Percentiles rank a stretch among this genome's conserved stretches.
These are phyloP conservation scores for Pyronema domesticum DNA, from an alignment of 495 filamentous ascomycete species.

Conservation along the genomic window DNA sequence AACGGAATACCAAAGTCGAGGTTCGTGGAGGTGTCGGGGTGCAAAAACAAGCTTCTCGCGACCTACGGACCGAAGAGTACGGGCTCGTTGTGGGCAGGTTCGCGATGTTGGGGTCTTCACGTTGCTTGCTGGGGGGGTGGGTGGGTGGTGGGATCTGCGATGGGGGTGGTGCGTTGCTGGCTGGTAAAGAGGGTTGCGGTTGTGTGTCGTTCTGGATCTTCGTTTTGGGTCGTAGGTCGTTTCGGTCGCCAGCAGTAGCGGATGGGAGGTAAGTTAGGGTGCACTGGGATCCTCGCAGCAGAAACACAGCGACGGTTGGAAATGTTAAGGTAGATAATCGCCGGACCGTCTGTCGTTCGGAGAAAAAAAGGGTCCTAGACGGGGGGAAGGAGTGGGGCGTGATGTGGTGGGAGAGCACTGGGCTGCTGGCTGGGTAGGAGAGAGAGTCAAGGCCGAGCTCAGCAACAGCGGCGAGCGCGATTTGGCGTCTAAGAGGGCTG, in stretches of 20 bases:
- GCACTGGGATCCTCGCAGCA: background rate
- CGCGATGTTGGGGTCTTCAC: background rate
- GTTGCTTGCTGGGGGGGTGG: no score
- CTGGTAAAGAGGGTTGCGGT: background rate
- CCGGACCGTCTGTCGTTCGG: slow-evolving; percentile 1
- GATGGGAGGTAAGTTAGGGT: background rate
- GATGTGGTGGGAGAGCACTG: background rate
- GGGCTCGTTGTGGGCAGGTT: background rate
- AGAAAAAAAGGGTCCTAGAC: slow-evolving; percentile 1
- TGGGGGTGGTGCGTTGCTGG: slow-evolving; percentile 2
- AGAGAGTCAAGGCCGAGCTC: slow-evolving; percentile 1
- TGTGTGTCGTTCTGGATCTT: background rate
- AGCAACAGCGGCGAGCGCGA: background rate
- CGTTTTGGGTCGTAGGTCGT: slow-evolving; percentile 2
- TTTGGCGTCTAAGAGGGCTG: background rate
- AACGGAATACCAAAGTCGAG: background rate
- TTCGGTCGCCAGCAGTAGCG: background rate
- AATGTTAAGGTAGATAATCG: background rate
- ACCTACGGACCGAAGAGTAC: background rate
- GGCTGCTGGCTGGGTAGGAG: background rate
- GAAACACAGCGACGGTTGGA: background rate
- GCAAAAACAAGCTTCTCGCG: background rate
- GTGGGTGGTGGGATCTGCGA: background rate
- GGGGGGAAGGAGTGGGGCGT: background rate
- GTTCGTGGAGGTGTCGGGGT: background rate